Evolutionary conservation across 352 stramenopile genomes (phyloP), one percentile per base, ranked within the genome.

Genomic region (Pythium brassicae): DNA sequence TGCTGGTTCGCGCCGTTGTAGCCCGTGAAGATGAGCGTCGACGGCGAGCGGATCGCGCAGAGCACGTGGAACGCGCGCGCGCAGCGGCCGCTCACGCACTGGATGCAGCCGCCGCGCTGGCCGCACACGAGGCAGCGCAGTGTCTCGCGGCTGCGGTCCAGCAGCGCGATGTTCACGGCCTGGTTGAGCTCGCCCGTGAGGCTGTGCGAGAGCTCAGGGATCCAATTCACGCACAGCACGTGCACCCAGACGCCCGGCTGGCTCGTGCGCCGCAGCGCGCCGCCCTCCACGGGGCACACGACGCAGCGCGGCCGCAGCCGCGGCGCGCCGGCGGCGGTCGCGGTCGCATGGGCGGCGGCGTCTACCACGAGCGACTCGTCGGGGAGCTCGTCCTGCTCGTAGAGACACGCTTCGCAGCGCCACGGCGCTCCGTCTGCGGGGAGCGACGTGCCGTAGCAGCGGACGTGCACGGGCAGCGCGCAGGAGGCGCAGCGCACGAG

Each of bases 71-170:
- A 96, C 17, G 86, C 61, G 50, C 76, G 77, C 43, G 86, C 72
- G 51, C 87, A 96, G 26, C 86, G 83, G 0, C 85, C 86, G 43
- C 80, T 93, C 14, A 92, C 69, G 56, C 87, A 96, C 65, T 96
- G 87, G 55, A 96, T 95, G 61, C 86, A 96, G 8, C 78, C 80
- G 50, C 87, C 83, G 27, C 84, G 83, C 34, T 82, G 57, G n/a
- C 81, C 76, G 50, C 87, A 96, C n/a, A 96, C 64, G 15, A 85
- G 46, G 59, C 86, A 96, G 35, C 82, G 83, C 26, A 96, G 64
- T 6, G 63, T 68, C 50, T 83, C 86, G 39, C 87, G 79, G 29
- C 76, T 92, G 25, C 62, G 65, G 44, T 94, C 78, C 23, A 95
- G 59, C 37, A 75, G 55, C 10, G 73, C 65, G 40, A 93, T 83